These are phyloP conservation scores for Pichia kudriavzevii DNA, from an alignment of 1,139 yeast species.

Conservation along the genomic window DNA sequence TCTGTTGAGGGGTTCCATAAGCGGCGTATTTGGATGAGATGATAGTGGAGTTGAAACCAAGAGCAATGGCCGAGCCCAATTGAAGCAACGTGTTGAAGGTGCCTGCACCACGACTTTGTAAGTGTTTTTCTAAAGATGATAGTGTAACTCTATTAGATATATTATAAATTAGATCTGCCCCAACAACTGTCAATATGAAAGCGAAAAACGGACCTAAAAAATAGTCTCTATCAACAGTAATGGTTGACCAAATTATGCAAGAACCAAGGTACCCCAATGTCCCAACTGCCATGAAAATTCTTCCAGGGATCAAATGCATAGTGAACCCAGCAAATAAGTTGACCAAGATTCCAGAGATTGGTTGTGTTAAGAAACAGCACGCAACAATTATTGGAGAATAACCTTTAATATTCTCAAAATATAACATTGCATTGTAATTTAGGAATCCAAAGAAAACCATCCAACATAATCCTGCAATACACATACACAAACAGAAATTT, in stretches of 20 bases:
- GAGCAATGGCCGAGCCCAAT: slow-evolving; percentile 33
- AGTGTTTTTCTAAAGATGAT: slow-evolving; percentile 31
- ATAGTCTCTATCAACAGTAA: slow-evolving; percentile 29
- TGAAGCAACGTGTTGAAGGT: slow-evolving; percentile 37
- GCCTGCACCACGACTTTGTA: slow-evolving; percentile 40
- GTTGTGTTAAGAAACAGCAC: slow-evolving; percentile 32
- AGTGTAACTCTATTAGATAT: slow-evolving; percentile 36
- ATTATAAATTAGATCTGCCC: slow-evolving; percentile 39
- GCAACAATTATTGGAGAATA: slow-evolving; percentile 34
- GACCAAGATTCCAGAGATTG: slow-evolving; percentile 32
- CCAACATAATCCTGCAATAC: slow-evolving; percentile 31
- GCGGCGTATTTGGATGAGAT: slow-evolving; percentile 28
- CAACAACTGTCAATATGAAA: slow-evolving; percentile 32
- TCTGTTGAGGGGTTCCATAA: slow-evolving; percentile 26
- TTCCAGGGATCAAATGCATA: slow-evolving; percentile 36
- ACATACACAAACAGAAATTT: slow-evolving; percentile 34
- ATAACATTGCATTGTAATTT: slow-evolving; percentile 33
- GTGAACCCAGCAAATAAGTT: slow-evolving; percentile 37
- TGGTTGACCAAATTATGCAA: slow-evolving; percentile 35
- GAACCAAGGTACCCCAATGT: slow-evolving; percentile 30
- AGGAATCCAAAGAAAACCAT: slow-evolving; percentile 33
- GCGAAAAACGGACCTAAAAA: slow-evolving; percentile 40
- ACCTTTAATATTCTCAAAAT: slow-evolving; percentile 33
- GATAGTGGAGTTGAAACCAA: slow-evolving; percentile 34
- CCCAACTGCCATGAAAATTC: slow-evolving; percentile 30